These are phyloP conservation scores for Erysimum cheiri DNA, from an alignment of 441 rosid species.

Conservation along the genomic window DNA sequence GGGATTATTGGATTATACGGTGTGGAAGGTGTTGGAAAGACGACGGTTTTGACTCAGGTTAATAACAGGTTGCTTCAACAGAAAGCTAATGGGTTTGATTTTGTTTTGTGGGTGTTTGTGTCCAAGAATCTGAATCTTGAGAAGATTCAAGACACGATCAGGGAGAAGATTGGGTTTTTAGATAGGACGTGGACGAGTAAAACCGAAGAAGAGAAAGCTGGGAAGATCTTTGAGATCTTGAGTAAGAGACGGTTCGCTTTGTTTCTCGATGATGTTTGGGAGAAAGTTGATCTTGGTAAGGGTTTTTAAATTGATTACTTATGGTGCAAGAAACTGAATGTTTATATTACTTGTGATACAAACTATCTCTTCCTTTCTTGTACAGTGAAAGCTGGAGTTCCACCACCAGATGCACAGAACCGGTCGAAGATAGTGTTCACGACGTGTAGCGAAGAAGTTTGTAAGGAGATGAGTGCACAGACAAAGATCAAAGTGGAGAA, in stretches of 20 bases:
- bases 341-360: neutral
- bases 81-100: constrained; percentile 41
- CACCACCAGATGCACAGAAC: constrained; percentile 29
- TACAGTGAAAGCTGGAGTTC: constrained; percentile 45
- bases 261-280: constrained; percentile 48
- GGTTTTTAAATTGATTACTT: neutral
- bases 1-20: constrained; percentile 52
- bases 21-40: constrained; percentile 64
- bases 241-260: constrained; percentile 46
- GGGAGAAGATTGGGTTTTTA: constrained; percentile 44
- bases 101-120: constrained; percentile 58
- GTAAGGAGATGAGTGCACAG: constrained; percentile 51
- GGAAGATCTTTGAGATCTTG: constrained; percentile 40
- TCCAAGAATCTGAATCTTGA: constrained; percentile 45
- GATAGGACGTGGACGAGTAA: constrained; percentile 44
- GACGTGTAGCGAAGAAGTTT: constrained; percentile 47
- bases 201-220: constrained; percentile 33
- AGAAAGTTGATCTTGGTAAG: constrained; percentile 45
- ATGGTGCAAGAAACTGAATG: neutral
- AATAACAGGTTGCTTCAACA: constrained; percentile 43
- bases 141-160: constrained; percentile 48
- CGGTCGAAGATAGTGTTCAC: constrained; percentile 49
- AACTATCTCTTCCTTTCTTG: neutral
- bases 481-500: constrained; percentile 43
- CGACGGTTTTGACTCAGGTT: constrained; percentile 56